Conservation (phyloP, 306 rosid genomes). For the Quillaja saponaria region DNA sequence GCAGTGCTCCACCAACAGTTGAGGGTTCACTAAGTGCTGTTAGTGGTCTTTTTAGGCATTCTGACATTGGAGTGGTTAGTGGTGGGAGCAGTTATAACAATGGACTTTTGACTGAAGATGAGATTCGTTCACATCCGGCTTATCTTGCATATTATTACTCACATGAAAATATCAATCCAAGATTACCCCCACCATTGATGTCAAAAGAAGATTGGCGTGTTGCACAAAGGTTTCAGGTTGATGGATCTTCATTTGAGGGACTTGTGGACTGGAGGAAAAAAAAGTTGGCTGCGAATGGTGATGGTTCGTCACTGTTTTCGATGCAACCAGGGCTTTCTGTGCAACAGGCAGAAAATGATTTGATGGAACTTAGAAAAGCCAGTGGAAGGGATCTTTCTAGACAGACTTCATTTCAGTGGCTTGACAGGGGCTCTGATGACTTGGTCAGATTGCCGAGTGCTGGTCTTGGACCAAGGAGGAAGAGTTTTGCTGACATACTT, state of each 20-base stretch:
- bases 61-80: slow-evolving; percentile 45
- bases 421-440: slow-evolving; percentile 48
- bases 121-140: slow-evolving; percentile 82
- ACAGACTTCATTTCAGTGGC: slow-evolving; percentile 57
- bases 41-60: slow-evolving; percentile 59
- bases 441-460: slow-evolving; percentile 47
- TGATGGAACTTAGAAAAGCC: slow-evolving; percentile 60
- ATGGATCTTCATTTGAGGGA: slow-evolving; percentile 62
- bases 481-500: slow-evolving; percentile 74
- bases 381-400: slow-evolving; percentile 52
- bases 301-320: slow-evolving; percentile 69
- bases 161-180: slow-evolving; percentile 73
- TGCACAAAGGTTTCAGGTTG: slow-evolving; percentile 78
- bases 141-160: slow-evolving; percentile 88
- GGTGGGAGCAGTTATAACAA: slow-evolving; percentile 40
- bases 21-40: slow-evolving; percentile 86
- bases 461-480: slow-evolving; percentile 73
- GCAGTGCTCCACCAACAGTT: slow-evolving; percentile 98
- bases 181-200: slow-evolving; percentile 84
- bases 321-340: slow-evolving; percentile 70
- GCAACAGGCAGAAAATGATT: slow-evolving; percentile 64
- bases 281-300: slow-evolving; percentile 41
- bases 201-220: slow-evolving; percentile 97
- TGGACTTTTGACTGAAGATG: slow-evolving; percentile 78
- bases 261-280: slow-evolving; percentile 71